These are phyloP conservation scores for Fusarium staphyleae DNA, from an alignment of 2,329 filamentous ascomycete species.

Conservation along the genomic window DNA sequence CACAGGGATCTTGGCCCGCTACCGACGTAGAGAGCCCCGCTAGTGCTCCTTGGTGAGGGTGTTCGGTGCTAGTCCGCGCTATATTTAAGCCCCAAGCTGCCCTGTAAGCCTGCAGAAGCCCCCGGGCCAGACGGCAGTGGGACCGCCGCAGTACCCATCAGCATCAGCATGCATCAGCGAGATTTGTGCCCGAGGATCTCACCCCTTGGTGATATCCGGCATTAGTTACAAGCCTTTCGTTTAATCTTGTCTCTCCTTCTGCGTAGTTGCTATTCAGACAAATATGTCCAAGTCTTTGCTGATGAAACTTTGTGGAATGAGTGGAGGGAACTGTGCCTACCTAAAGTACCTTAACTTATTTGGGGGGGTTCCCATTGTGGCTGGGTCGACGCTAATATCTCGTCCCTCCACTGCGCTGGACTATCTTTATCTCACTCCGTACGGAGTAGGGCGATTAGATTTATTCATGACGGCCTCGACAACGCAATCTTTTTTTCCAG, in stretches of 20 bases:
- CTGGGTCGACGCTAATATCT: constrained; percentile 29
- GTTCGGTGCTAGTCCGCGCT: constrained; percentile 1
- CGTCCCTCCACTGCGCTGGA: neutral
- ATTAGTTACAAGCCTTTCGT: constrained; percentile 8
- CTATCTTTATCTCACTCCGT: constrained; percentile 33
- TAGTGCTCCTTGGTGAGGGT: constrained; percentile 4
- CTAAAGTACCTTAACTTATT: too few relatives aligned
- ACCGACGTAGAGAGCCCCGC: neutral
- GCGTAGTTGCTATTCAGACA: too few relatives aligned
- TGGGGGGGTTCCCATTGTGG: constrained; percentile 19
- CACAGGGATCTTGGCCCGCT: constrained; percentile 5
- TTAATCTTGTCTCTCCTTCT: too few relatives aligned
- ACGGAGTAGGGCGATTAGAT: too few relatives aligned
- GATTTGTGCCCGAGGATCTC: neutral
- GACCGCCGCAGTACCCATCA: neutral
- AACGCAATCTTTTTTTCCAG: neutral
- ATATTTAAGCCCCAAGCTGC: constrained; percentile 7
- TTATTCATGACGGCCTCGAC: neutral
- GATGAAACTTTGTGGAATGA: constrained; percentile 23
- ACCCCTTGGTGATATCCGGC: constrained; percentile 25
- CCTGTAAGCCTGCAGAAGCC: constrained; percentile 13
- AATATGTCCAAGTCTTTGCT: too few relatives aligned
- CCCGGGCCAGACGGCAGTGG: constrained; percentile 5
- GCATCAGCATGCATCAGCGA: neutral
- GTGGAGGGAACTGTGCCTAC: neutral